These are phyloP conservation scores for Populus deltoides DNA, from an alignment of 345 rosid genomes.

Conservation along the genomic window DNA sequence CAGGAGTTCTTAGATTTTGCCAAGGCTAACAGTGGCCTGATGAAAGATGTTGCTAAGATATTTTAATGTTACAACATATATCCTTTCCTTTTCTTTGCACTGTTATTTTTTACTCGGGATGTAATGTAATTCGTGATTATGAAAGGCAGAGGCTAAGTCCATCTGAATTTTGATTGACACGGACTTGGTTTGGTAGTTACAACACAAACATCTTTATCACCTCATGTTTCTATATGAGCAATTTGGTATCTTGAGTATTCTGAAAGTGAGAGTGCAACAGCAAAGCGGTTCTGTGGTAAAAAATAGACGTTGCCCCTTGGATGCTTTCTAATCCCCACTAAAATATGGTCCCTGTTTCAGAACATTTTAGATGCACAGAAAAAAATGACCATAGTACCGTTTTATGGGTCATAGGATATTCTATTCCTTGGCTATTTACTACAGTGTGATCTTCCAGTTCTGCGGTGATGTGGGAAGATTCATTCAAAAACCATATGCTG, in stretches of 20 bases:
- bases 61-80: slow-evolving; percentile 30
- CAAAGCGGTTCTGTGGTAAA: not conserved
- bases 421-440: not conserved
- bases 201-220: not conserved
- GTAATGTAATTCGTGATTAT: not conserved
- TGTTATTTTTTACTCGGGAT: not conserved
- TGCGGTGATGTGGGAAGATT: not conserved
- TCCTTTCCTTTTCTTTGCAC: not conserved
- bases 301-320: not conserved
- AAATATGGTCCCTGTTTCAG: not conserved
- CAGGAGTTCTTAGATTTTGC: slow-evolving; percentile 72
- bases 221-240: not conserved
- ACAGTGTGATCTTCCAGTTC: not conserved
- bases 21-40: slow-evolving; percentile 65
- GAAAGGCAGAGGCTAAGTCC: not conserved
- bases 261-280: not conserved
- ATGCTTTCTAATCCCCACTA: not conserved
- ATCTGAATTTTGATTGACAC: slow-evolving; percentile 6
- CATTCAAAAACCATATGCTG: not conserved
- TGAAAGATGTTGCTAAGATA: slow-evolving; percentile 85
- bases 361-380: not conserved
- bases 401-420: not conserved
- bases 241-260: not conserved
- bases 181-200: not conserved
- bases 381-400: not conserved